Evolutionary conservation across 768 basidiomycete species (phyloP).

Genomic region (Leccinum sublutescens): DNA sequence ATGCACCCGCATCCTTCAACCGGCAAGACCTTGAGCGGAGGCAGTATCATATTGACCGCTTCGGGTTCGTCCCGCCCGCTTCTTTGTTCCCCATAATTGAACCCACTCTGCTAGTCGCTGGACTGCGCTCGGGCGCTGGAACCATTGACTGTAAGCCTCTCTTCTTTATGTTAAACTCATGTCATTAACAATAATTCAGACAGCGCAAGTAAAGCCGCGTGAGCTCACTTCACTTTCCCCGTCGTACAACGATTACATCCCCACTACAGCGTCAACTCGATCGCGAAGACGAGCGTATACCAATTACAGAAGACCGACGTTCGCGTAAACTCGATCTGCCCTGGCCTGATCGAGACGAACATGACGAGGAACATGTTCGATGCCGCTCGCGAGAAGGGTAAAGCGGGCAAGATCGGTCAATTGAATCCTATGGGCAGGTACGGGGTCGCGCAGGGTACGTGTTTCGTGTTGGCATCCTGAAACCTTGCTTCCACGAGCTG

Average conservation of each 20-base stretch:
- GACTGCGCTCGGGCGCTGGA: slow-evolving; percentile 80
- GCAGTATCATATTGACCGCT: slow-evolving; percentile 86
- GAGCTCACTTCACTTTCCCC: slow-evolving; percentile 29
- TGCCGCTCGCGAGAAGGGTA: slow-evolving; percentile 72
- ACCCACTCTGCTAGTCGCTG: slow-evolving; percentile 62
- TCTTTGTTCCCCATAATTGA: neutral
- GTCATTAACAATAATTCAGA: slow-evolving; percentile 45
- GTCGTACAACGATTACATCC: slow-evolving; percentile 6
- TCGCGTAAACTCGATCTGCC: slow-evolving; percentile 88
- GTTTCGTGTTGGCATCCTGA: neutral
- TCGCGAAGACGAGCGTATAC: slow-evolving; percentile 79
- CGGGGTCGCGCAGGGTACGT: slow-evolving; percentile 73
- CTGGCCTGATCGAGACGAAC: slow-evolving; percentile 90
- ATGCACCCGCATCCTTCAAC: slow-evolving; percentile 56
- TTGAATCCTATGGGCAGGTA: slow-evolving; percentile 82
- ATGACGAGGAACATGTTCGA: slow-evolving; percentile 85
- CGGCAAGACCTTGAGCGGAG: slow-evolving; percentile 68
- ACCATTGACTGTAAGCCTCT: slow-evolving; percentile 67
- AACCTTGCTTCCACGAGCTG: slow-evolving; percentile 16
- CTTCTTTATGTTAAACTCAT: neutral
- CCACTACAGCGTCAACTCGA: slow-evolving; percentile 70
- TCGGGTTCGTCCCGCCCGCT: slow-evolving; percentile 51
- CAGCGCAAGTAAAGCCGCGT: slow-evolving; percentile 94
- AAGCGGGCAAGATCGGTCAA: slow-evolving; percentile 68
- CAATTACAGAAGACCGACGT: slow-evolving; percentile 81